phyloP scores from a whole-genome alignment of 306 rosid genomes.

The Cucumis hystrix region DNA sequence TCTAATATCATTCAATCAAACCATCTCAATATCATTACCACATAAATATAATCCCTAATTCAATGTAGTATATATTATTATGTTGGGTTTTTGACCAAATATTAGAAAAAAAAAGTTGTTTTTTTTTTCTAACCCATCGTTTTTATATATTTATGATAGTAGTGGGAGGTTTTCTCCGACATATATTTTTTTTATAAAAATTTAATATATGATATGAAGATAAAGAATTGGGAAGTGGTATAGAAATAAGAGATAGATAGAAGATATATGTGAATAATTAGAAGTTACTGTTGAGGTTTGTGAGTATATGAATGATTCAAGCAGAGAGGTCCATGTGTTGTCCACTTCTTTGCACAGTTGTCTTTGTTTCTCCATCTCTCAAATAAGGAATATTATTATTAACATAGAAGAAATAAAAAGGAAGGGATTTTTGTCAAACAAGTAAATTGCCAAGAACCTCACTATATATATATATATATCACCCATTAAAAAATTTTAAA shows the following conservation, averaged over 20 bases:
- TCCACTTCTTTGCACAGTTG: background rate
- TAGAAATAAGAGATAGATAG: background rate
- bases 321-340: constrained; percentile 2
- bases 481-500: background rate
- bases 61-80: background rate
- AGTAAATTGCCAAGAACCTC: constrained; percentile 1
- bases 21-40: background rate
- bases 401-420: too few species aligned
- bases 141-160: too few species aligned
- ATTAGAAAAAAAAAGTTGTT: too few species aligned
- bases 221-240: background rate
- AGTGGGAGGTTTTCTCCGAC: too few species aligned
- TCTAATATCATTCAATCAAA: background rate
- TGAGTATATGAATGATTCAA: background rate
- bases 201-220: background rate
- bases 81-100: too few species aligned
- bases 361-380: background rate
- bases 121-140: too few species aligned
- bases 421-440: background rate
- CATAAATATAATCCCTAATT: background rate
- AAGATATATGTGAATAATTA: background rate
- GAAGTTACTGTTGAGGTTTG: background rate
- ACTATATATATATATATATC: too few species aligned
- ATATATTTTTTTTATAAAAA: background rate
- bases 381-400: too few species aligned